phyloP scores from a whole-genome alignment of 768 basidiomycete species.

The Paxillus rubicundulus region DNA sequence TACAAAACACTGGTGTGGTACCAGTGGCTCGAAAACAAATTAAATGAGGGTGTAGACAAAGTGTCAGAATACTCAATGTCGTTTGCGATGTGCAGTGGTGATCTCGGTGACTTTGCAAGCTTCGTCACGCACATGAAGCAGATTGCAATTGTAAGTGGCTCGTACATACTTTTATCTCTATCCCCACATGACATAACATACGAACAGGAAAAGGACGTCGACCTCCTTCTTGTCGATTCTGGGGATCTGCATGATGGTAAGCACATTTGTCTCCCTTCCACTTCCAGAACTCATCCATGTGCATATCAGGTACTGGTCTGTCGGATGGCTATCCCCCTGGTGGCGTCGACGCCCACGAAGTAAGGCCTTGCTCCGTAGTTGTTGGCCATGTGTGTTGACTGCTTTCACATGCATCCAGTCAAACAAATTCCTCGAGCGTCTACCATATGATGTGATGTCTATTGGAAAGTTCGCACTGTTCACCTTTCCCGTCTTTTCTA shows the following conservation, averaged over 20 bases:
- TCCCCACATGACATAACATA: not conserved
- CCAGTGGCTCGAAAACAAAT: not conserved
- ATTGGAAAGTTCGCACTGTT: constrained; percentile 70
- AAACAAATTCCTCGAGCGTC: constrained; percentile 68
- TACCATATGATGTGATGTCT: constrained; percentile 80
- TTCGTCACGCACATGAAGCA: constrained; percentile 83
- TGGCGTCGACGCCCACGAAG: constrained; percentile 71
- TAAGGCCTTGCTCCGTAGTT: constrained; percentile 27
- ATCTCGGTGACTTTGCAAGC: constrained; percentile 83
- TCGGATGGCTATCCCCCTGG: constrained; percentile 72
- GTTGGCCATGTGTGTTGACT: not conserved
- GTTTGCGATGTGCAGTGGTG: constrained; percentile 37
- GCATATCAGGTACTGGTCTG: constrained; percentile 58
- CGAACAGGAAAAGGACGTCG: constrained; percentile 62
- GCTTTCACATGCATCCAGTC: constrained; percentile 39
- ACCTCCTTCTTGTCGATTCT: constrained; percentile 78
- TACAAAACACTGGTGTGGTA: not conserved
- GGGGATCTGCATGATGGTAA: constrained; percentile 75
- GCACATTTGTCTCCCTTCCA: not conserved
- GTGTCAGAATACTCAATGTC: not conserved
- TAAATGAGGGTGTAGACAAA: not conserved
- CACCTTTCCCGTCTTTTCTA: not conserved
- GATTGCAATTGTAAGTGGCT: constrained; percentile 51
- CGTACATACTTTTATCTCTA: not conserved
- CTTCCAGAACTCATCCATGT: not conserved